phyloP scores from a whole-genome alignment of 352 stramenopile genomes.

The Pythium sukuiense region DNA sequence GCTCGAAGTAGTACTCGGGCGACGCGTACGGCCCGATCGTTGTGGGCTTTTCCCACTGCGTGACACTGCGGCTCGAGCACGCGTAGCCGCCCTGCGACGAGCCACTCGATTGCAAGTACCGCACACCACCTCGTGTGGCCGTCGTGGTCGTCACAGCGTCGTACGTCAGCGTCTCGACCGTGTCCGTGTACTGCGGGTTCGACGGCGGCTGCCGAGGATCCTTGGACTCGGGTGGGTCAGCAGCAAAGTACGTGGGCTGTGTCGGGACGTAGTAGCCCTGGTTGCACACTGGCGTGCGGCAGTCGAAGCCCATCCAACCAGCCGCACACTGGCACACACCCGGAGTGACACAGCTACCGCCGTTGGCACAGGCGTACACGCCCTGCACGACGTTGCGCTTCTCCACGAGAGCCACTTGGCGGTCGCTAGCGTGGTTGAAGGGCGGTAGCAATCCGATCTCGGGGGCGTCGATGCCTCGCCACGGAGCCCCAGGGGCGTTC shows the following conservation, averaged over 20 bases:
- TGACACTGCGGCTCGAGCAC: slow-evolving; percentile 93
- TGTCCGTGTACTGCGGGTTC: slow-evolving; percentile 60
- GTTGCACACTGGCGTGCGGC: slow-evolving; percentile 91
- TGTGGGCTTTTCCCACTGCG: slow-evolving; percentile 91
- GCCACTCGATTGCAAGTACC: slow-evolving; percentile 46
- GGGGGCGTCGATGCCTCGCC: slow-evolving; percentile 55
- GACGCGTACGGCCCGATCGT: slow-evolving; percentile 50
- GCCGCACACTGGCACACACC: slow-evolving; percentile 90
- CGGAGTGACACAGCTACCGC: slow-evolving; percentile 88
- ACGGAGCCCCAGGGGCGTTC: slow-evolving; percentile 61
- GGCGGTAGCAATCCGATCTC: slow-evolving; percentile 60
- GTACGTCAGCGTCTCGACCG: slow-evolving; percentile 61
- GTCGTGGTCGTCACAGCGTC: slow-evolving; percentile 38
- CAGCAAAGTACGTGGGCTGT: slow-evolving; percentile 78
- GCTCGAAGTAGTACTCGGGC: slow-evolving; percentile 82
- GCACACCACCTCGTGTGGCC: slow-evolving; percentile 39
- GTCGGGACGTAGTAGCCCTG: slow-evolving; percentile 92
- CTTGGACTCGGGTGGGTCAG: slow-evolving; percentile 47
- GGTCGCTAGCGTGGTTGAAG: slow-evolving; percentile 60
- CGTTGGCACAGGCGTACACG: slow-evolving; percentile 94
- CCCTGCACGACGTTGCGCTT: slow-evolving; percentile 88
- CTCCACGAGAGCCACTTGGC: slow-evolving; percentile 91
- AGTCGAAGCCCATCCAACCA: slow-evolving; percentile 97
- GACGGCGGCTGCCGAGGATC: slow-evolving; percentile 52
- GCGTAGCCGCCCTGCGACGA: slow-evolving; percentile 90